These are phyloP conservation scores for Brachypodium distachyon DNA, from an alignment of 202 grass and related monocot species.

Conservation along the genomic window DNA sequence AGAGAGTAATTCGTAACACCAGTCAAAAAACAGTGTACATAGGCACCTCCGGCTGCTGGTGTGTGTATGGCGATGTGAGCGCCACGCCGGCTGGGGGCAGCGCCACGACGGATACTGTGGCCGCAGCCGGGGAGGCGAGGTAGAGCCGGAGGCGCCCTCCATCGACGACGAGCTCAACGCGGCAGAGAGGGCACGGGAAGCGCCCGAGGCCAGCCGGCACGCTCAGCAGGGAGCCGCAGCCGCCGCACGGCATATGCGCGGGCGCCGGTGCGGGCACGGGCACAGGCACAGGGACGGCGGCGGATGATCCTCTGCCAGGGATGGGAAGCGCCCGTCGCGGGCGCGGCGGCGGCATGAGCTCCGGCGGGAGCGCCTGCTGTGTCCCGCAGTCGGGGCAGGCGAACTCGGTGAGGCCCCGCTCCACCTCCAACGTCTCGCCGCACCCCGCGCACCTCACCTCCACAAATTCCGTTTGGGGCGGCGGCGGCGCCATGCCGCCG, in stretches of 20 bases:
- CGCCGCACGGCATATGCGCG: slow-evolving; percentile 23
- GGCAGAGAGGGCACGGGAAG: slow-evolving; percentile 43
- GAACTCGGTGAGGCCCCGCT: slow-evolving; percentile 53
- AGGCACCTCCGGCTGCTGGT: not conserved
- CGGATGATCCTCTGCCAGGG: not conserved
- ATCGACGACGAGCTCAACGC: slow-evolving; percentile 28
- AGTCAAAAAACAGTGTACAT: not conserved
- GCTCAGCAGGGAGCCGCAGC: slow-evolving; percentile 38
- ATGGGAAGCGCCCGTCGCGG: slow-evolving; percentile 38
- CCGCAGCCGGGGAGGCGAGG: not conserved
- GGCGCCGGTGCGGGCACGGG: not conserved
- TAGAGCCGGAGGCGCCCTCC: slow-evolving; percentile 6
- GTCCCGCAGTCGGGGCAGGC: slow-evolving; percentile 48
- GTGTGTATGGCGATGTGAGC: not conserved
- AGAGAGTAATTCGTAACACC: not conserved
- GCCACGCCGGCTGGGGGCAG: slow-evolving; percentile 14
- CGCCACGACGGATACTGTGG: slow-evolving; percentile 13
- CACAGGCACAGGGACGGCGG: not conserved
- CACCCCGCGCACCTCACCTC: slow-evolving; percentile 49
- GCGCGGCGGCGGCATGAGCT: slow-evolving; percentile 42
- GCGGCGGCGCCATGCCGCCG: not conserved
- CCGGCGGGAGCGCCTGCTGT: slow-evolving; percentile 41
- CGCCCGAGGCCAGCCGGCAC: slow-evolving; percentile 45
- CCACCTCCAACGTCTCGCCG: slow-evolving; percentile 54
- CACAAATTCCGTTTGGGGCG: not conserved